phyloP scores from a whole-genome alignment of 2,329 filamentous ascomycete genomes.

The Aspergillus melleus region DNA sequence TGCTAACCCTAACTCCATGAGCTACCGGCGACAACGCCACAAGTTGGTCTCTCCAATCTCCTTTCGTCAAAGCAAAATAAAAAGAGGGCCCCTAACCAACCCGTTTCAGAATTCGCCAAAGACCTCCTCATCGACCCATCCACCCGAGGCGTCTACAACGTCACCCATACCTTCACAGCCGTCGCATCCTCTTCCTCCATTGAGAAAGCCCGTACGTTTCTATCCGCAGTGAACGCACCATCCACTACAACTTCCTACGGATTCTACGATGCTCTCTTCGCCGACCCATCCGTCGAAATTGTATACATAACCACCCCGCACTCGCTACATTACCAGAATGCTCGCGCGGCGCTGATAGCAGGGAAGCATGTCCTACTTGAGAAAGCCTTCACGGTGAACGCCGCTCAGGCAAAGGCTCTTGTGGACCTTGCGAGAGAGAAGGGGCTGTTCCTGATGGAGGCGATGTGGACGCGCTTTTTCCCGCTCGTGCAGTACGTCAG shows the following conservation, averaged over 20 bases:
- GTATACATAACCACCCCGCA: slow-evolving; percentile 82
- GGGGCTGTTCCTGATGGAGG: slow-evolving; percentile 72
- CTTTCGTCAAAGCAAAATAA: too few species aligned
- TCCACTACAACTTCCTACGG: slow-evolving; percentile 53
- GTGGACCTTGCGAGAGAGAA: slow-evolving; percentile 67
- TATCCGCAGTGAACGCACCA: background rate
- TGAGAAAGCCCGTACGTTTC: slow-evolving; percentile 1
- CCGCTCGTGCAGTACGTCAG: slow-evolving; percentile 72
- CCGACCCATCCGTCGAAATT: slow-evolving; percentile 72
- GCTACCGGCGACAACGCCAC: too few species aligned
- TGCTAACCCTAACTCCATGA: too few species aligned
- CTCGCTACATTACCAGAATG: slow-evolving; percentile 82
- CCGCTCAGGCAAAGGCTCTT: slow-evolving; percentile 66
- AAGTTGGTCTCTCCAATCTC: too few species aligned
- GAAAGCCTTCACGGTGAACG: slow-evolving; percentile 79
- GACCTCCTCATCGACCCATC: slow-evolving; percentile 4
- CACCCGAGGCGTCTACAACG: background rate
- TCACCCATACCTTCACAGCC: slow-evolving; percentile 1
- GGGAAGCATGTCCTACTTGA: slow-evolving; percentile 82
- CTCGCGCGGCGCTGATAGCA: slow-evolving; percentile 72
- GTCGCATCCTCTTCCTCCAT: slow-evolving; percentile 5
- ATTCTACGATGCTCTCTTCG: slow-evolving; percentile 73
- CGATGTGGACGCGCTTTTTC: slow-evolving; percentile 81
- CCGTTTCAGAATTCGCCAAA: background rate
- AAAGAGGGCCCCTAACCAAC: too few species aligned